These are phyloP conservation scores for Helicosporidium sp. DNA, from an alignment of 139 green algal species.

Conservation along the genomic window DNA sequence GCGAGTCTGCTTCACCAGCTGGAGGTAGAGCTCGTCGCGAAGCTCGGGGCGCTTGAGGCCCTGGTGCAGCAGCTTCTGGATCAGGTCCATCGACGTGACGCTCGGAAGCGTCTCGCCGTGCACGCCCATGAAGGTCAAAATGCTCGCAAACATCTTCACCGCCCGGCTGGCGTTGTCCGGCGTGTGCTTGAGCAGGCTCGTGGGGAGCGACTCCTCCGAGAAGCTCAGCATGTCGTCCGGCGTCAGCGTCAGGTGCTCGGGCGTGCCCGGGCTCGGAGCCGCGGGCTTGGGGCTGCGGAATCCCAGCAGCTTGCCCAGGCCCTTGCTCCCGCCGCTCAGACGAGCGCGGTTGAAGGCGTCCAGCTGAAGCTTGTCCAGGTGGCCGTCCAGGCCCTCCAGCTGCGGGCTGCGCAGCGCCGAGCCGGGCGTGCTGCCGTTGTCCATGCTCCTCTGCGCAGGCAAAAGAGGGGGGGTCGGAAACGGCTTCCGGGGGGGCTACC, in stretches of 20 bases:
- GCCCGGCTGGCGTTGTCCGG: conserved; percentile 51
- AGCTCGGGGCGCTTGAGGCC: conserved; percentile 71
- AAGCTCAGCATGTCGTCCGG: conserved; percentile 46
- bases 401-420: conserved; percentile 5
- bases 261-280: conserved; percentile 4
- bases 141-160: conserved; percentile 73
- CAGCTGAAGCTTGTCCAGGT: conserved; percentile 38
- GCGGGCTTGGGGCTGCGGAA: conserved; percentile 11
- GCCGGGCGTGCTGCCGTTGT: background rate
- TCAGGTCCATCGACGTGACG: conserved; percentile 38
- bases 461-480: background rate
- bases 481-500: background rate
- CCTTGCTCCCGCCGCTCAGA: conserved; percentile 19
- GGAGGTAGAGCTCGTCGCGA: conserved; percentile 73
- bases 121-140: conserved; percentile 67
- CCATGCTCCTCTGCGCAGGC: background rate
- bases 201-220: conserved; percentile 62
- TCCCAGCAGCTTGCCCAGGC: conserved; percentile 28
- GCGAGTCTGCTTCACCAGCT: conserved; percentile 80
- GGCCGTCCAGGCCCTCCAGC: conserved; percentile 32
- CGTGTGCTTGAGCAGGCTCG: conserved; percentile 65
- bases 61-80: conserved; percentile 78
- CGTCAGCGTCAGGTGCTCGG: conserved; percentile 10
- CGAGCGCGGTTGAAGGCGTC: conserved; percentile 43
- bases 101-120: conserved; percentile 12